Evolutionary conservation across 495 filamentous ascomycete genomes (phyloP).

Genomic region (Parachaetomium inaequale): DNA sequence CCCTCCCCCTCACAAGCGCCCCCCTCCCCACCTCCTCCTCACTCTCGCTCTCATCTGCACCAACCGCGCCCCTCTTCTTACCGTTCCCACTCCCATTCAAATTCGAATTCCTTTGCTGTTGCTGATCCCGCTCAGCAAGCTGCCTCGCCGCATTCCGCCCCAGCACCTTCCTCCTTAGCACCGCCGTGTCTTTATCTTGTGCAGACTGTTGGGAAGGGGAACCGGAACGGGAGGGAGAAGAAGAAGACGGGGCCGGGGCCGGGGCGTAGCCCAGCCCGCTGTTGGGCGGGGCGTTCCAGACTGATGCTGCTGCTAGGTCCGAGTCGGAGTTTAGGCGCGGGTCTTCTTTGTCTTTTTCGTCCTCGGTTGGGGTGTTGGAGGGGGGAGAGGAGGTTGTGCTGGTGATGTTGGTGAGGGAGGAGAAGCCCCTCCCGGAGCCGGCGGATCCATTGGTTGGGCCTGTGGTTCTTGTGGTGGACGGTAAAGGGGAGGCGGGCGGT

Average conservation of each 20-base stretch:
- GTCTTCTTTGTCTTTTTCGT: background rate
- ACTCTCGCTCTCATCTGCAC: conserved; percentile 38
- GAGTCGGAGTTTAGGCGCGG: conserved; percentile 29
- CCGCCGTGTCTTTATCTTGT: conserved; percentile 21
- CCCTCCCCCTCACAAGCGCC: conserved; percentile 46
- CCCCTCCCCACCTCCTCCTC: conserved; percentile 63
- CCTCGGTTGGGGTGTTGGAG: background rate
- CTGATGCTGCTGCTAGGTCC: too few species aligned
- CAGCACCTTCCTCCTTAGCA: conserved; percentile 33
- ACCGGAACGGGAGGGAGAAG: too few species aligned
- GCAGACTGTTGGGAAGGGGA: background rate
- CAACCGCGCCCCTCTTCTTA: conserved; percentile 16
- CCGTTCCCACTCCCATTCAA: too few species aligned
- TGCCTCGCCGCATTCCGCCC: conserved; percentile 22
- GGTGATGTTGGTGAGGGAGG: conserved; percentile 14
- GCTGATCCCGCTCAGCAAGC: conserved; percentile 7
- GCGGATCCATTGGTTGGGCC: background rate
- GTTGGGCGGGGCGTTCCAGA: too few species aligned
- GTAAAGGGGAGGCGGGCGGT: background rate
- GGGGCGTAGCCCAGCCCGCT: conserved; percentile 34
- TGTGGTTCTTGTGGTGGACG: background rate
- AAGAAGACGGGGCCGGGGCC: background rate
- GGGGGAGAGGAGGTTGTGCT: background rate
- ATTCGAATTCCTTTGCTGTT: conserved; percentile 1
- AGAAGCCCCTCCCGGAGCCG: conserved; percentile 23